Evolutionary conservation across 1,284 basidiomycete genomes (phyloP).

Genomic region (Tilletia caries): DNA sequence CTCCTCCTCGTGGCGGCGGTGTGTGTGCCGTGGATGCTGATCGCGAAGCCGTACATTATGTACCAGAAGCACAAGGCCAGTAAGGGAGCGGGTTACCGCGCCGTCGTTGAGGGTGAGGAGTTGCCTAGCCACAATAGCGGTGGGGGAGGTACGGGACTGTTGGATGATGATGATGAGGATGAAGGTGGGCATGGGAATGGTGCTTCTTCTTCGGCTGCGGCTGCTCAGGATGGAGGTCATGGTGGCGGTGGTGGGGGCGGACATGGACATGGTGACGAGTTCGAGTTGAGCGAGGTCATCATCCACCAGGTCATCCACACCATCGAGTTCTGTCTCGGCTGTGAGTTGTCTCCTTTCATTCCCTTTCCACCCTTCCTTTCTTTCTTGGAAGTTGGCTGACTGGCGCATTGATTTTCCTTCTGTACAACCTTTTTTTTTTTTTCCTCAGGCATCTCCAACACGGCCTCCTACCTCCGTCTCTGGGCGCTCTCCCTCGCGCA

Average conservation of each 20-base stretch:
- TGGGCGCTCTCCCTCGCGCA: slow-evolving; percentile 98
- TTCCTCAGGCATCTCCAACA: slow-evolving; percentile 76
- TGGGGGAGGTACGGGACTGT: slow-evolving; percentile 30
- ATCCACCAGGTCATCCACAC: slow-evolving; percentile 84
- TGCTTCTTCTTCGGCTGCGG: slow-evolving; percentile 12
- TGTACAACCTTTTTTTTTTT: neutral
- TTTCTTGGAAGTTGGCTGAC: too few species aligned
- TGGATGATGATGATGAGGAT: slow-evolving; percentile 33
- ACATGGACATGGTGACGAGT: slow-evolving; percentile 62
- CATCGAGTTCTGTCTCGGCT: slow-evolving; percentile 20
- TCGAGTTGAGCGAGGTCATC: slow-evolving; percentile 87
- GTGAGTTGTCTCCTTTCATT: neutral
- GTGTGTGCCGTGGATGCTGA: slow-evolving; percentile 93
- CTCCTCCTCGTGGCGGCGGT: slow-evolving; percentile 75
- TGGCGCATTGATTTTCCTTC: neutral
- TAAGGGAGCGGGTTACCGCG: slow-evolving; percentile 75
- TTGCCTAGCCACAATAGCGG: slow-evolving; percentile 26
- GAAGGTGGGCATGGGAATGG: slow-evolving; percentile 58
- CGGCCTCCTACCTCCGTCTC: slow-evolving; percentile 94
- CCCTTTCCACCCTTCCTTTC: neutral
- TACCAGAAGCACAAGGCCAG: slow-evolving; percentile 87
- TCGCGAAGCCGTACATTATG: slow-evolving; percentile 85
- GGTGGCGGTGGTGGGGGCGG: slow-evolving; percentile 72
- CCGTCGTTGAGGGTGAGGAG: slow-evolving; percentile 56
- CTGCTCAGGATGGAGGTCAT: neutral